Conservation (phyloP, 2,329 filamentous ascomycete species). For the Pseudocercospora musae region DNA sequence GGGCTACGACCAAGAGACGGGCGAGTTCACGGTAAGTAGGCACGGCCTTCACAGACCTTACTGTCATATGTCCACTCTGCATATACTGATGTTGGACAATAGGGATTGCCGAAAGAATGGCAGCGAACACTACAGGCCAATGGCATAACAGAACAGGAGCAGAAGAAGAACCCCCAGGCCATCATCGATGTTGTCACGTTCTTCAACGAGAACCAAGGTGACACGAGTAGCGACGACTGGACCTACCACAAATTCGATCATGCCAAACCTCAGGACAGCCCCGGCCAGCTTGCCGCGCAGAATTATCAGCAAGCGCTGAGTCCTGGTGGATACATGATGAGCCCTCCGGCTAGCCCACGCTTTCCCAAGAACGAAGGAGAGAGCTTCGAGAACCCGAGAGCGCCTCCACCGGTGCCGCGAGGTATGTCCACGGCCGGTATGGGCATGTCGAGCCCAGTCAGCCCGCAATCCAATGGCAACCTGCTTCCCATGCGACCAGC, state of each 20-base stretch:
- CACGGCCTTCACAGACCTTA: slow-evolving; percentile 3
- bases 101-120: slow-evolving; percentile 96
- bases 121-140: slow-evolving; percentile 92
- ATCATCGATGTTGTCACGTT: slow-evolving; percentile 95
- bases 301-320: slow-evolving; percentile 29
- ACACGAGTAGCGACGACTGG: slow-evolving; percentile 75
- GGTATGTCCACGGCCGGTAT: slow-evolving; percentile 34
- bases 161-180: slow-evolving; percentile 91
- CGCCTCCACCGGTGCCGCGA: slow-evolving; percentile 81
- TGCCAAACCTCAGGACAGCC: slow-evolving; percentile 59
- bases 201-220: slow-evolving; percentile 87
- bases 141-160: slow-evolving; percentile 92
- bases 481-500: slow-evolving; percentile 76
- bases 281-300: slow-evolving; percentile 34
- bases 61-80: background rate
- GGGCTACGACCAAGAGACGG: slow-evolving; percentile 92
- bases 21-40: slow-evolving; percentile 82
- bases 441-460: slow-evolving; percentile 45
- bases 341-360: slow-evolving; percentile 77
- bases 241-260: slow-evolving; percentile 96
- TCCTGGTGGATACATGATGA: slow-evolving; percentile 55
- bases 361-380: slow-evolving; percentile 87
- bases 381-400: slow-evolving; percentile 95
- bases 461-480: slow-evolving; percentile 45
- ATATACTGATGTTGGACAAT: slow-evolving; percentile 3